A percentile compares a stretch with the other conserved stretches of the same genome.
These are phyloP conservation scores for Neoascochyta sp. DNA, from an alignment of 2,329 filamentous ascomycete genomes.

Conservation along the genomic window DNA sequence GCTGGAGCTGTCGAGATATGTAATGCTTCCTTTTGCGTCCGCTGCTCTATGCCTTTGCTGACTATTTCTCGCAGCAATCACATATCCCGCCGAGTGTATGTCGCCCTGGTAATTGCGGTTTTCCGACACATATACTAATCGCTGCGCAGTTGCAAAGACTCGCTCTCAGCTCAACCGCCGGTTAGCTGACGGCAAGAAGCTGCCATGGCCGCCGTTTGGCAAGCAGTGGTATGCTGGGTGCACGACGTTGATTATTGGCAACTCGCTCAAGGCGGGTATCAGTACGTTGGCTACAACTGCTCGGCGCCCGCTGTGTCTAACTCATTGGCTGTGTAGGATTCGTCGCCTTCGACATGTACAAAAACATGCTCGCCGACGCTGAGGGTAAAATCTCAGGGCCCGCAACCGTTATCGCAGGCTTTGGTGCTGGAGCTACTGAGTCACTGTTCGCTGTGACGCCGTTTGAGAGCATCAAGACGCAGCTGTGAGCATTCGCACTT, in stretches of 20 bases:
- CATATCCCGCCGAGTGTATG: constrained; percentile 89
- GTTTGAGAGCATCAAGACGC: constrained; percentile 97
- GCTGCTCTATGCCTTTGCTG: constrained; percentile 9
- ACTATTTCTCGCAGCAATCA: constrained; percentile 61
- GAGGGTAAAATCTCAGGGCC: constrained; percentile 88
- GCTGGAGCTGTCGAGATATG: constrained; percentile 93
- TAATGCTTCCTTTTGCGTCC: constrained; percentile 42
- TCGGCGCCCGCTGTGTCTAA: too few species aligned
- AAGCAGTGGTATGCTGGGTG: constrained; percentile 96
- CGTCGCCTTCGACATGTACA: constrained; percentile 95
- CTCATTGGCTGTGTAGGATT: constrained; percentile 57
- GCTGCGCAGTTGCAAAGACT: constrained; percentile 76
- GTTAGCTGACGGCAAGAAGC: constrained; percentile 75
- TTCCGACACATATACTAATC: constrained; percentile 13
- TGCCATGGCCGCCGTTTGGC: constrained; percentile 93
- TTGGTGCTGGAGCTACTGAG: constrained; percentile 92
- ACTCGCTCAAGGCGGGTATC: constrained; percentile 93
- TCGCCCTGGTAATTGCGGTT: constrained; percentile 1
- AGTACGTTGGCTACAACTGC: constrained; percentile 61
- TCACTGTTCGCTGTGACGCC: constrained; percentile 90
- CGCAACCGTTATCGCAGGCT: constrained; percentile 85
- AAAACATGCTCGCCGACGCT: constrained; percentile 72
- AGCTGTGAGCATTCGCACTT: constrained; percentile 52
- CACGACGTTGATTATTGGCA: constrained; percentile 93
- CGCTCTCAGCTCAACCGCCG: constrained; percentile 86